These are phyloP conservation scores for Volutella citrinella DNA, from an alignment of 2,329 filamentous ascomycete species.

Conservation along the genomic window DNA sequence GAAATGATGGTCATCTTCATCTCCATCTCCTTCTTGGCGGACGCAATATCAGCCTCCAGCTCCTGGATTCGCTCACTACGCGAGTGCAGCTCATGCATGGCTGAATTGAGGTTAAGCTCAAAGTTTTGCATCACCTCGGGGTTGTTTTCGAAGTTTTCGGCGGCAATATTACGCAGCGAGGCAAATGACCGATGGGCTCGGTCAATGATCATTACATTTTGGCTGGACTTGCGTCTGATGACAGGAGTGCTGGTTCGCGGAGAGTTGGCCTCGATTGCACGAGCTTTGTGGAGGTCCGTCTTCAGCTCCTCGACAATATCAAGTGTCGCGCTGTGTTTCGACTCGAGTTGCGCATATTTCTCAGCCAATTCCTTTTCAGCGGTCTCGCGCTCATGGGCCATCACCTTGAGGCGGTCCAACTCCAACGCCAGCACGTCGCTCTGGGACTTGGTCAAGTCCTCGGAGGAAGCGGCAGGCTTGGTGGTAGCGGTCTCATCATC, in stretches of 20 bases:
- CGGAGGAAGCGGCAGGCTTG: conserved; percentile 39
- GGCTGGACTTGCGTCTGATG: conserved; percentile 89
- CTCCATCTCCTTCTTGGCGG: conserved; percentile 93
- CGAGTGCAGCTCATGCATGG: conserved; percentile 86
- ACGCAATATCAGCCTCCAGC: conserved; percentile 78
- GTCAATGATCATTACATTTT: conserved; percentile 83
- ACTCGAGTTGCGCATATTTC: conserved; percentile 80
- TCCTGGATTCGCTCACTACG: conserved; percentile 88
- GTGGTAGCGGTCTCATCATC: conserved; percentile 42
- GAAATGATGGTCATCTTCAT: conserved; percentile 94
- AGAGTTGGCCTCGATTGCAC: conserved; percentile 57
- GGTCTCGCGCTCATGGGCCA: conserved; percentile 74
- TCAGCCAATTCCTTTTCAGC: conserved; percentile 70
- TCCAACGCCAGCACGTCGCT: conserved; percentile 57
- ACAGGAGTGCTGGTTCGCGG: conserved; percentile 67
- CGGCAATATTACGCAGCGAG: conserved; percentile 81
- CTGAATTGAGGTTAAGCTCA: conserved; percentile 84
- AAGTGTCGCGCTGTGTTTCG: conserved; percentile 76
- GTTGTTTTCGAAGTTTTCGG: conserved; percentile 77
- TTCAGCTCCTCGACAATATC: conserved; percentile 90
- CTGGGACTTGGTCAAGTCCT: conserved; percentile 36
- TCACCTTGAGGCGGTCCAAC: conserved; percentile 64
- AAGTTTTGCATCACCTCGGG: conserved; percentile 90
- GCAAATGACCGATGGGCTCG: conserved; percentile 89
- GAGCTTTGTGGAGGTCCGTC: conserved; percentile 78